Base-by-base conservation (phyloP, 2,329 filamentous ascomycete genomes). In the Aspergillus niger region DNA sequence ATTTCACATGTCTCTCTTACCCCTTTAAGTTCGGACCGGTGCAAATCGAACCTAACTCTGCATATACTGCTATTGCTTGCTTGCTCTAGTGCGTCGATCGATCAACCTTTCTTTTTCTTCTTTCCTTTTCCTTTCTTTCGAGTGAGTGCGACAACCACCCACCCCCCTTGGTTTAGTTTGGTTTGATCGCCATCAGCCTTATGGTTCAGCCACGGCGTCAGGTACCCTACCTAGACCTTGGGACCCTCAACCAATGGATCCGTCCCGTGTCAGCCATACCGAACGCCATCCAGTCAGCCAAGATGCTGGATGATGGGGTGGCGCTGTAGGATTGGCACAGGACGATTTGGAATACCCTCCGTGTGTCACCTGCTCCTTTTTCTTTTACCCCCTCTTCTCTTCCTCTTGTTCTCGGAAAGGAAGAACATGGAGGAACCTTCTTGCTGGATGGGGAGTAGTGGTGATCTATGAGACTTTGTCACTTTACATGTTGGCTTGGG, bases 181-280 rank as follows among this genome's bases (percentile, higher is more conserved):
- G 15, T 30, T 30, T 30, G 44, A 49, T 49, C 44, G 15, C 22
- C 47, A 50, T 50, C 47, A 50, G 47, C 47, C 47, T 50, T 50
- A 50, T 32, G 47, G 47, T 50, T 50, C 47, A 50, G 47, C 47
- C 47, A 50, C 47, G 47, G 26, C 47, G 47, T 50, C 47, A 50
- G 47, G 47, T 30, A 50, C 47, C 47, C 47, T 50, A 28, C 47
- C 28, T 17, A 50, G 47, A 22, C 26, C 8, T 30, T 17, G 15
- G 47, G 6, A 20, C 8, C 11, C 32, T 36, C 32, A 17, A 30
- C 47, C 47, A 50, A 50, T 50, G 47, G 28, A 13, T 50, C n/a
- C 10, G 26, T 2, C 47, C 47, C 47, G 47, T 50, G 47, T 50
- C 47, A 30, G 47, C 47, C 47, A 50, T 50, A 30, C 47, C 26